phyloP scores from a whole-genome alignment of 495 filamentous ascomycete species.

The Neurospora discreta region DNA sequence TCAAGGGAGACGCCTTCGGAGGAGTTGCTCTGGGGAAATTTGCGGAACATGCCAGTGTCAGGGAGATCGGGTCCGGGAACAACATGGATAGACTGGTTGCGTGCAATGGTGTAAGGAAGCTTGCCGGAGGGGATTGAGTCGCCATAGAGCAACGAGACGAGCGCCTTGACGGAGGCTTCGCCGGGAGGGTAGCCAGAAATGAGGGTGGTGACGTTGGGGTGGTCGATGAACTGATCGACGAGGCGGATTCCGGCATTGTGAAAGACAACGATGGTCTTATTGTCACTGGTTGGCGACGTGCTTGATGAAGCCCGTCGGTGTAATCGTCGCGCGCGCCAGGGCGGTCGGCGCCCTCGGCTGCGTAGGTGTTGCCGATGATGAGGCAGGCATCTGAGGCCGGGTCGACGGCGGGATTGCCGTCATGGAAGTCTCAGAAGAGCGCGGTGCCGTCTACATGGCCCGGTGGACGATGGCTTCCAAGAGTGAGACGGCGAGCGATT shows the following conservation, averaged over 20 bases:
- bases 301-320: conserved; percentile 47
- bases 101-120: conserved; percentile 62
- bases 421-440: conserved; percentile 38
- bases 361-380: conserved; percentile 51
- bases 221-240: conserved; percentile 46
- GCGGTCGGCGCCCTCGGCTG: conserved; percentile 44
- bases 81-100: conserved; percentile 51
- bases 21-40: conserved; percentile 52
- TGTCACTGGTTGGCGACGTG: conserved; percentile 45
- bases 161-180: conserved; percentile 45
- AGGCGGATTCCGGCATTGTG: conserved; percentile 49
- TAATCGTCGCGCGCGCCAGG: conserved; percentile 33
- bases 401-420: conserved; percentile 27
- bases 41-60: conserved; percentile 16
- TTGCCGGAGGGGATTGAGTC: conserved; percentile 49
- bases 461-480: conserved; percentile 46
- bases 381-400: conserved; percentile 52
- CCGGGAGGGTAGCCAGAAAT: conserved; percentile 52
- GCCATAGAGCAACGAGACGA: conserved; percentile 51
- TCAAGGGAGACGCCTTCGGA: conserved; percentile 55
- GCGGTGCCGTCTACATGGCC: conserved; percentile 44
- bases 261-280: conserved; percentile 51
- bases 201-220: conserved; percentile 53
- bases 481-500: conserved; percentile 42
- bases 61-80: conserved; percentile 25